A percentile compares a stretch with the other conserved stretches of the same genome.
phyloP scores from a whole-genome alignment of 345 rosid genomes.

The Melaleuca alternifolia region DNA sequence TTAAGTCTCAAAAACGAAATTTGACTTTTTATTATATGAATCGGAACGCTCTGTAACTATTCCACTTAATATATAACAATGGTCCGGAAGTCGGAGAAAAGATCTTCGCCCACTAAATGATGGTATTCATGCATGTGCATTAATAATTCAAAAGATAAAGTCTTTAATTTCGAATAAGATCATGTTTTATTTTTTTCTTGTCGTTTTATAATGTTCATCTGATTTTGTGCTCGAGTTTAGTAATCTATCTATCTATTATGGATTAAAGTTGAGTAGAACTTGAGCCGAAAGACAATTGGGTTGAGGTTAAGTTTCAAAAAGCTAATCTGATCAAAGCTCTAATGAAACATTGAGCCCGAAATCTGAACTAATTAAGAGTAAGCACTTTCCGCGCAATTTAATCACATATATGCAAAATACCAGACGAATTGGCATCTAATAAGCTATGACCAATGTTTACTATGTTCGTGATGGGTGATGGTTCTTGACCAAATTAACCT shows the following conservation, averaged over 20 bases:
- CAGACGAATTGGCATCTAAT: rapidly evolving
- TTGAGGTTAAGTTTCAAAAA: background rate
- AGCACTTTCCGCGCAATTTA: background rate
- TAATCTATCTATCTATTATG: background rate
- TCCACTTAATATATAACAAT: background rate
- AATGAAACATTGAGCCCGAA: background rate
- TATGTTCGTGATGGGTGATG: background rate
- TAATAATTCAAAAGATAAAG: background rate
- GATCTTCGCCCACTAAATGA: background rate
- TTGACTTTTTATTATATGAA: background rate
- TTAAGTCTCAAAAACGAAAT: background rate
- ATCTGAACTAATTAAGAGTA: background rate
- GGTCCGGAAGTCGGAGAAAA: background rate
- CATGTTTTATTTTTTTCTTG: background rate
- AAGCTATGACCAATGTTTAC: background rate
- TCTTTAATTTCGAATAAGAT: background rate
- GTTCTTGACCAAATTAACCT: background rate
- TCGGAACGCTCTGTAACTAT: background rate
- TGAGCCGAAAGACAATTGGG: background rate
- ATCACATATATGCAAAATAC: background rate
- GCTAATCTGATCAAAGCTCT: background rate
- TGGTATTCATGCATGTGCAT: background rate
- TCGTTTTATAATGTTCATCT: background rate
- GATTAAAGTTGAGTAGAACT: background rate
- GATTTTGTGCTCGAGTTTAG: background rate